Evolutionary conservation across 352 stramenopile species (phyloP).

Genomic region (Phytopythium montanum): DNA sequence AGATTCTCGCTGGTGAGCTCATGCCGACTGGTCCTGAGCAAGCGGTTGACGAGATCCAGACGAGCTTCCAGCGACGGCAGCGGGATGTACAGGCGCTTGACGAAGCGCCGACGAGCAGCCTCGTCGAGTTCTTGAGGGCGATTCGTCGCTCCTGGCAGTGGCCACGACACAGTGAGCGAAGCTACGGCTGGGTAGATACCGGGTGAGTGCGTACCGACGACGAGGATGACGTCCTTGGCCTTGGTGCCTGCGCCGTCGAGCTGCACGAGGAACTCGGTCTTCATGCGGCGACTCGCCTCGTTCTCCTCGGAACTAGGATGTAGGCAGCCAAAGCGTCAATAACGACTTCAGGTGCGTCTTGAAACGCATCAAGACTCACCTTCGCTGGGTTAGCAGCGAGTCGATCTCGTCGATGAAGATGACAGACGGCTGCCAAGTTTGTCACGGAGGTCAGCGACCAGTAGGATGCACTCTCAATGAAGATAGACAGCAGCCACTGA

Average conservation of each 20-base stretch:
- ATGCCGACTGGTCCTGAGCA: conserved; percentile 94
- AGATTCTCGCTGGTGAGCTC: conserved; percentile 87
- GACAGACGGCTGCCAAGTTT: conserved; percentile 83
- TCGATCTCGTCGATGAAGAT: conserved; percentile 99
- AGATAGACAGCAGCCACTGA: conserved; percentile 11
- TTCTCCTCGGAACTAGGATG: conserved; percentile 92
- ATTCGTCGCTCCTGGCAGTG: conserved; percentile 91
- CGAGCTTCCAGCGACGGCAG: conserved; percentile 89
- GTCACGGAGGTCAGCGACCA: neutral
- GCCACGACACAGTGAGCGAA: conserved; percentile 4
- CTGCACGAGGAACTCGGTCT: conserved; percentile 99
- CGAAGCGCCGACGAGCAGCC: conserved; percentile 94
- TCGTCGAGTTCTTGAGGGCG: conserved; percentile 97
- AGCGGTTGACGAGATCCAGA: conserved; percentile 82
- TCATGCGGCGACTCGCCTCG: conserved; percentile 96
- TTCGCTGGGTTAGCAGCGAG: conserved; percentile 96
- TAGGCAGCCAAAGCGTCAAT: neutral
- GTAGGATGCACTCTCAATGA: neutral
- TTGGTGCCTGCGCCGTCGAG: conserved; percentile 94
- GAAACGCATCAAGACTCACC: conserved; percentile 19
- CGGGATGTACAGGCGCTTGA: conserved; percentile 98
- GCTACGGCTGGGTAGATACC: neutral
- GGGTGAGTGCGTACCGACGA: conserved; percentile 48
- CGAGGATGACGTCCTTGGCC: conserved; percentile 88
- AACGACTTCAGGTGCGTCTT: neutral